These are phyloP conservation scores for Nicotiana paniculata DNA, from an alignment of 257 asterid species.

Conservation along the genomic window DNA sequence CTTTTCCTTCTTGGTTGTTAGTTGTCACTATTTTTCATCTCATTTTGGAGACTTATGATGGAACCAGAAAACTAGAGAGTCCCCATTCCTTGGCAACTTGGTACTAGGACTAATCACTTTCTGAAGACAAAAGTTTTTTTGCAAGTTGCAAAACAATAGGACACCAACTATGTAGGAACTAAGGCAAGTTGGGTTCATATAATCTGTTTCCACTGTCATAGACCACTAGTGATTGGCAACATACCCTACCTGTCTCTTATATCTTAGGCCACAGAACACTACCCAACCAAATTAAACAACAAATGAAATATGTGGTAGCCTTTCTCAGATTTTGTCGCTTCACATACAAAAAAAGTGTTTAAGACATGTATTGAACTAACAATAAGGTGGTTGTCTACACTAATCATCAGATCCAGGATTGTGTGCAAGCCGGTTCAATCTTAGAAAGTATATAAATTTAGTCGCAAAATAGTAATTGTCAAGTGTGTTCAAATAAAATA, in stretches of 20 bases:
- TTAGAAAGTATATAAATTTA: too few relatives aligned
- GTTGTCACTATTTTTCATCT: not conserved
- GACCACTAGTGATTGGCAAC: not conserved
- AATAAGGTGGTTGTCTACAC: not conserved
- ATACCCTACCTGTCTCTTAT: not conserved
- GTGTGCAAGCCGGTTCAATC: too few relatives aligned
- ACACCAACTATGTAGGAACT: conserved; percentile 3
- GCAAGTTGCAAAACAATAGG: conserved; percentile 1
- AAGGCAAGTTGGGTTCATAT: not conserved
- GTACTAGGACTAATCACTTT: not conserved
- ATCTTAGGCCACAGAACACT: not conserved
- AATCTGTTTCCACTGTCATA: not conserved
- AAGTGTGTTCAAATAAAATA: too few relatives aligned
- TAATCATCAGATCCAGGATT: not conserved
- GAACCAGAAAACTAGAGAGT: not conserved
- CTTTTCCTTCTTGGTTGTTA: not conserved
- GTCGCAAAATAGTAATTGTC: too few relatives aligned
- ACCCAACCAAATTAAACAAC: not conserved
- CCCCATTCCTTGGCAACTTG: not conserved
- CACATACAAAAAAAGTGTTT: not conserved
- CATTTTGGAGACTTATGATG: not conserved
- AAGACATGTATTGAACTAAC: not conserved
- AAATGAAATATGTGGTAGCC: not conserved
- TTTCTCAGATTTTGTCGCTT: not conserved
- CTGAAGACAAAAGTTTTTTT: not conserved